phyloP scores from a whole-genome alignment of 2,329 filamentous ascomycete species.

The Phialophora tarda region DNA sequence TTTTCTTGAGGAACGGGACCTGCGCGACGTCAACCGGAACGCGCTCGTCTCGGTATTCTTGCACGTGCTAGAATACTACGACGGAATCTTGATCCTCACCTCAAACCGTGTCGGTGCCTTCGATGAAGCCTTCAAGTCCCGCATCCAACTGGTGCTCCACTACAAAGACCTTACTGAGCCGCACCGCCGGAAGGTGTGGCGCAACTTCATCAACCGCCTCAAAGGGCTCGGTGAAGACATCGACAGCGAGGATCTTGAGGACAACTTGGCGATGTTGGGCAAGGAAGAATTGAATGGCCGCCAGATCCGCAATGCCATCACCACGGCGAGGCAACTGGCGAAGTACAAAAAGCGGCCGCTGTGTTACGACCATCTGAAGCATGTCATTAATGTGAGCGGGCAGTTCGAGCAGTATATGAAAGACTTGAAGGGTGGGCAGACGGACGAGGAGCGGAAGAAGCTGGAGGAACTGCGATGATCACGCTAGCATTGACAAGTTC shows the following conservation, averaged over 20 bases:
- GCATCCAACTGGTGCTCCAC: too few species aligned
- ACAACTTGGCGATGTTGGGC: conserved; percentile 34
- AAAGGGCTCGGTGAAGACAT: conserved; percentile 13
- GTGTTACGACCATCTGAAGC: conserved; percentile 31
- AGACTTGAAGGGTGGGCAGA: neutral
- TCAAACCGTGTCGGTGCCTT: too few species aligned
- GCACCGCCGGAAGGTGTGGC: conserved; percentile 16
- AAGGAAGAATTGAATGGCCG: conserved; percentile 40
- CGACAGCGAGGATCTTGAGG: conserved; percentile 28
- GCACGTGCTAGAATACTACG: too few species aligned
- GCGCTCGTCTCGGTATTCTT: too few species aligned
- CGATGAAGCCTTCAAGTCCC: too few species aligned
- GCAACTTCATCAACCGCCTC: conserved; percentile 23
- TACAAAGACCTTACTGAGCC: too few species aligned
- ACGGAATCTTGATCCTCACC: too few species aligned
- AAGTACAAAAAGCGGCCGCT: conserved; percentile 28
- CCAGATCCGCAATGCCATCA: conserved; percentile 42
- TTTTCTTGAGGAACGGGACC: too few species aligned
- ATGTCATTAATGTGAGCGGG: conserved; percentile 8
- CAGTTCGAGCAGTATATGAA: neutral
- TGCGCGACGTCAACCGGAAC: too few species aligned
- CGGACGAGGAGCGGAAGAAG: neutral
- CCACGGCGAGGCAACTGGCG: conserved; percentile 37
- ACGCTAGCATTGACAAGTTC: too few species aligned
- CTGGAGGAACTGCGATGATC: too few species aligned